A percentile compares a stretch with the other conserved stretches of the same genome.
Evolutionary conservation across 208 protist species (phyloP).

Genomic region (Crithidia bombi): DNA sequence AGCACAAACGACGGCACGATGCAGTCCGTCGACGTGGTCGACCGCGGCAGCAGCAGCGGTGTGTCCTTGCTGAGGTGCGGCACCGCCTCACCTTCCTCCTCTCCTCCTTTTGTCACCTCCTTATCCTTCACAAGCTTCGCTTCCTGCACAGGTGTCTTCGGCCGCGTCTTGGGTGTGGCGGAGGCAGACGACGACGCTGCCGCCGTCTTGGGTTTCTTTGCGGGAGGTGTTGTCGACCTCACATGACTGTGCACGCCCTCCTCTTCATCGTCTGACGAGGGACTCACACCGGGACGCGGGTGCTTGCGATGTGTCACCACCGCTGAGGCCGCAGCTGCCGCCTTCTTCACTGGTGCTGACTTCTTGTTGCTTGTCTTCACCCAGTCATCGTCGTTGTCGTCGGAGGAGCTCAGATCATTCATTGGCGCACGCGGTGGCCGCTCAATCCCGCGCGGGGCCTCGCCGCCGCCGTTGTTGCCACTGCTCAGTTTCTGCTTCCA

Average conservation of each 20-base stretch:
- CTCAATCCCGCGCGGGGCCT: constrained; percentile 15
- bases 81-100: not conserved
- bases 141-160: constrained; percentile 2
- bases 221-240: not conserved
- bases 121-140: too few species aligned
- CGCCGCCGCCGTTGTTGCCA: constrained; percentile 14
- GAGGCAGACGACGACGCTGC: not conserved
- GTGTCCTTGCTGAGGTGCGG: constrained; percentile 31
- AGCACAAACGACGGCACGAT: constrained; percentile 68
- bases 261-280: constrained; percentile 39
- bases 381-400: constrained; percentile 56
- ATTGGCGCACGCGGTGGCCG: constrained; percentile 48
- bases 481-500: constrained; percentile 56
- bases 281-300: constrained; percentile 25
- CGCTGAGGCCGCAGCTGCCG: not conserved
- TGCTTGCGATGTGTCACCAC: constrained; percentile 16
- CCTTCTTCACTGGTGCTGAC: not conserved
- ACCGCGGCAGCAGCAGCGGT: constrained; percentile 43
- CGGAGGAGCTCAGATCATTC: constrained; percentile 49
- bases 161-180: constrained; percentile 3
- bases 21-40: constrained; percentile 48
- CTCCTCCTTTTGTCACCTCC: not conserved
- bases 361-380: constrained; percentile 36
- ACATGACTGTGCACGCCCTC: constrained; percentile 1
- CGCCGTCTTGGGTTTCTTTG: constrained; percentile 27